Evolutionary conservation across 2,329 filamentous ascomycete genomes (phyloP), one percentile per base, ranked within the genome.

Genomic region (Eurotiales sp.): DNA sequence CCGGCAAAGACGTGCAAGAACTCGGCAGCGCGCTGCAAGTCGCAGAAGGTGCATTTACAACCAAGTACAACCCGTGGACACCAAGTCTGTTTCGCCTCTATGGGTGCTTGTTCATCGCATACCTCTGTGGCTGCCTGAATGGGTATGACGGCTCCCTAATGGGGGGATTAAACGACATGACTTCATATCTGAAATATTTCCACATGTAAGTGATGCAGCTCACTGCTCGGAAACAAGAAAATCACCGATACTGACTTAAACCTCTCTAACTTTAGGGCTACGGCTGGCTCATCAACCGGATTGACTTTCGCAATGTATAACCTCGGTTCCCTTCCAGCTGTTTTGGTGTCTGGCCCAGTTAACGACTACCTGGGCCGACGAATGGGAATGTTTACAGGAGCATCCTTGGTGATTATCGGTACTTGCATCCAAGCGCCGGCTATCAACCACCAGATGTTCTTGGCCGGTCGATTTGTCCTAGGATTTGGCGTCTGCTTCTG

Each of bases 401-500:
- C 76, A 44, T 49, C 75, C 3, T 73, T 81, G 56, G 78, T 83
- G 47, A 64, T 81, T 15, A 52, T 78, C 34, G 78, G 78, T 8
- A 76, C 77, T 2, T 73, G 75, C 40, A 60, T 82, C 22, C 76
- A 80, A 60, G 71, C 71, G 3, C 72, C 78, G 3, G 72, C 76
- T 23, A 60, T 71, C 46, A 70, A 68, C 44, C 53, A 55, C 7
- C 71, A 65, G 3, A 74, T 78, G 53, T 84, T 84, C 65, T 78
- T 84, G 61, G 78, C 68, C 8, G 77, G 77, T 7, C 70, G 78
- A 21, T 79, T 80, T 57, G 57, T 80, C 22, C 71, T 80, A 22
- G 77, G 77, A 5, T 77, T 80, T 52, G 82, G 82, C 27, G 81
- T 83, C 36, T 75, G 77, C 6, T 81, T 85, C 54, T 78, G 79